phyloP scores from a whole-genome alignment of 1,139 yeast species.

The Yamadazyma atmosphaerica region DNA sequence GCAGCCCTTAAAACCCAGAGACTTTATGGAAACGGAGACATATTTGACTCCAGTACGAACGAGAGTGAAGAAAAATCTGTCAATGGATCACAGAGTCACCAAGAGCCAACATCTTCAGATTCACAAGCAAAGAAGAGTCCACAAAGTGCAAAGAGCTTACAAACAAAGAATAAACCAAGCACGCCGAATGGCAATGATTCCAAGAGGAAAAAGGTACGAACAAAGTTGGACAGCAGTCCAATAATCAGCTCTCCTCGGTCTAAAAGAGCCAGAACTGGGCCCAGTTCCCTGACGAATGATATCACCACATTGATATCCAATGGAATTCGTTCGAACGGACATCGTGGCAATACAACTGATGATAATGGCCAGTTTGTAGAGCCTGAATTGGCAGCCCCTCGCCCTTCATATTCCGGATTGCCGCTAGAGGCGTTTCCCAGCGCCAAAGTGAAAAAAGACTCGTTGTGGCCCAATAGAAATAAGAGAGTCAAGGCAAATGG shows the following conservation, averaged over 20 bases:
- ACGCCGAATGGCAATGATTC: no score
- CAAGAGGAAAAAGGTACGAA: not conserved
- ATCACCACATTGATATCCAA: no score
- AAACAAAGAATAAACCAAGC: no score
- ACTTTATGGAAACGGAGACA: conserved; percentile 12
- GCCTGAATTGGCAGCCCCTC: conserved; percentile 55
- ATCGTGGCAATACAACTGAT: not conserved
- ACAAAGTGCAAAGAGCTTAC: no score
- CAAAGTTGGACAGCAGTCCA: conserved; percentile 11
- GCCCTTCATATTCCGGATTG: conserved; percentile 61
- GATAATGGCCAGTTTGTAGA: conserved; percentile 41
- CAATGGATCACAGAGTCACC: no score
- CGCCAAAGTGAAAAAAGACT: conserved; percentile 51
- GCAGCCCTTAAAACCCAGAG: conserved; percentile 14
- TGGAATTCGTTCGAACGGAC: not conserved
- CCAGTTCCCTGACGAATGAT: not conserved
- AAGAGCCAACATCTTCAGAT: no score
- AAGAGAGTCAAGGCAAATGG: conserved; percentile 6
- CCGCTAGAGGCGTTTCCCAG: conserved; percentile 67
- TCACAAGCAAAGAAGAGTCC: no score
- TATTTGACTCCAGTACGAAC: no score
- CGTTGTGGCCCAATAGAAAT: conserved; percentile 40
- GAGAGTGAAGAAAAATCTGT: no score
- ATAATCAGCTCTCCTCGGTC: conserved; percentile 3
- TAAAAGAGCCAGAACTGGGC: not conserved